Evolutionary conservation across 306 rosid species (phyloP), one percentile per base, ranked within the genome.

Genomic region (Cicer cuneatum): DNA sequence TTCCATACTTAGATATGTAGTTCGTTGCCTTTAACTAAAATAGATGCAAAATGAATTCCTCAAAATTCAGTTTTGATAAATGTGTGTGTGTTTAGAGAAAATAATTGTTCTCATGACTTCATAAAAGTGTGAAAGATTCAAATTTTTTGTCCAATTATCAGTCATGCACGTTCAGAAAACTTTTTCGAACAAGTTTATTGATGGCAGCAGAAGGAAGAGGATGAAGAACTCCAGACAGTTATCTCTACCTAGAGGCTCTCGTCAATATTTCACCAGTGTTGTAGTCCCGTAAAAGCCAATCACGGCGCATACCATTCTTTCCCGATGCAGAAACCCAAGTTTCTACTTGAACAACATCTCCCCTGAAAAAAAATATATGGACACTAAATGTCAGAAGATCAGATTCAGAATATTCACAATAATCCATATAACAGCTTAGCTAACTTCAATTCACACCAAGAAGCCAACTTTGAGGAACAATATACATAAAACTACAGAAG

Each of bases 271-370:
- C 90, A 45, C 99, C 98, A 73, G 98, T 89, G 72, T 71, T 85
- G 64, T 81, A 82, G 82, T 95, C 97, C 2, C 89, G 83, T 77
- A 95, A 73, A 48, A 90, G 85, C 99, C 99, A 95, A 86, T 95
- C 98, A 69, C 99, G 99, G 10, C 96, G 96, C 99, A 95, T 92
- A 42, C 98, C 96, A 85, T 95, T 90, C 81, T 92, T 95, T 74
- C 99, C 99, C 1, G 97, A 92, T 71, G 83, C 85, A 83, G 93
- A 83, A 67, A 90, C 99, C 97, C 96, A 92, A 72, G 98, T 92
- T 85, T 92, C 93, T 60, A 95, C 97, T 77, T 92, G 93, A 86
- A 92, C 99, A 74, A 90, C 86, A 74, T 95, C 99, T 74, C 98
- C 98, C 99, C 99, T 95, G 88, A 39, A 75, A 56, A 29, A 84